Percentiles rank a stretch among this genome's conserved stretches.
Evolutionary conservation across 495 filamentous ascomycete species (phyloP).

Genomic region (Thermochaetoides thermophila): DNA sequence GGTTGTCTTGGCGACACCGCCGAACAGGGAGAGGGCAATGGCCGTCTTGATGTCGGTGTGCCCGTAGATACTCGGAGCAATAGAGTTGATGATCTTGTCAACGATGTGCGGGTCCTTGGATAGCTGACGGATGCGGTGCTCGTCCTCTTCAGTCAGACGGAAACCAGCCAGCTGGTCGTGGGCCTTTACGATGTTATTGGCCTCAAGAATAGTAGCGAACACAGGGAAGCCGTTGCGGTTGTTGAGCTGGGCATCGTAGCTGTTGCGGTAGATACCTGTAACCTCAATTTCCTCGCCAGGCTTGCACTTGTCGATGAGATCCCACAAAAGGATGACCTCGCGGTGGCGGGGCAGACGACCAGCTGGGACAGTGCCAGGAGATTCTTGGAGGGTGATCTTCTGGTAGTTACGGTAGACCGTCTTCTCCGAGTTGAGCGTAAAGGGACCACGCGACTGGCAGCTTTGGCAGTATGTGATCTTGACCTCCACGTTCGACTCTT

Average conservation of each 20-base stretch:
- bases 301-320: constrained; percentile 92
- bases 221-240: constrained; percentile 99
- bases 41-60: constrained; percentile 97
- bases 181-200: constrained; percentile 90
- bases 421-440: constrained; percentile 92
- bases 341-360: constrained; percentile 89
- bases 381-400: constrained; percentile 93
- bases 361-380: constrained; percentile 90
- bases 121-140: constrained; percentile 76
- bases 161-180: constrained; percentile 98
- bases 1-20: constrained; percentile 82
- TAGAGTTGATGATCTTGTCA: constrained; percentile 86
- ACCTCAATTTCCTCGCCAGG: constrained; percentile 97
- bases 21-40: constrained; percentile 85
- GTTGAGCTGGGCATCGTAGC: constrained; percentile 93
- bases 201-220: constrained; percentile 94
- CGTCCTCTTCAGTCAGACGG: constrained; percentile 88
- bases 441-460: constrained; percentile 91
- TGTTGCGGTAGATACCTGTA: constrained; percentile 95
- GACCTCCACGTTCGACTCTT: constrained; percentile 91
- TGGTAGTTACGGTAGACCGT: constrained; percentile 99
- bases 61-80: constrained; percentile 95
- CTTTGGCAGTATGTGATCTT: constrained; percentile 94
- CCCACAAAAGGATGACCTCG: constrained; percentile 92
- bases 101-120: constrained; percentile 82